phyloP scores from a whole-genome alignment of 2,329 filamentous ascomycete genomes.

The Coniochaeta sp. region DNA sequence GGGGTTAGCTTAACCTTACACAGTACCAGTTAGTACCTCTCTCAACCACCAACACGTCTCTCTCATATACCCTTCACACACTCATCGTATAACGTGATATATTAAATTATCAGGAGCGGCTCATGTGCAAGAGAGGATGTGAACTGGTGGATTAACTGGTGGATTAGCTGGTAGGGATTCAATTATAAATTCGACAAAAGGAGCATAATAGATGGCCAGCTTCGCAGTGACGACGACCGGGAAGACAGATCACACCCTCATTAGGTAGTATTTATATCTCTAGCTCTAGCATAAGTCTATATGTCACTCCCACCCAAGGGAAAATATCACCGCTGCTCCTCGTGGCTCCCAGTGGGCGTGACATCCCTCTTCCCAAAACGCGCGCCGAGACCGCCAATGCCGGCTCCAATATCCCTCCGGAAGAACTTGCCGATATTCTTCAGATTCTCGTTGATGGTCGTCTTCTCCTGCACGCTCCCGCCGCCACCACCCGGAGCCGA shows the following conservation, averaged over 20 bases:
- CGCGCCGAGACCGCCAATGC: constrained; percentile 69
- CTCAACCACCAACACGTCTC: neutral
- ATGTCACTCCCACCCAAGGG: neutral
- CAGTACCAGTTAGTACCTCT: too few species aligned
- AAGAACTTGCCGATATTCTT: constrained; percentile 98
- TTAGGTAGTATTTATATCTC: neutral
- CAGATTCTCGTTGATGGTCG: constrained; percentile 84
- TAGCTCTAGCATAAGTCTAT: neutral
- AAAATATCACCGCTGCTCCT: constrained; percentile 6
- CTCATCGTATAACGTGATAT: too few species aligned
- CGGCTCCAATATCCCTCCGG: constrained; percentile 75
- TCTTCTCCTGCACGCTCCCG: constrained; percentile 25
- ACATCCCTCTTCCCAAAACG: constrained; percentile 60
- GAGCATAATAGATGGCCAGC: too few species aligned
- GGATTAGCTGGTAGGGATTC: too few species aligned
- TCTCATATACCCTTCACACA: too few species aligned
- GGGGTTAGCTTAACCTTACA: neutral
- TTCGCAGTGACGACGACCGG: too few species aligned
- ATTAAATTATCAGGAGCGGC: too few species aligned
- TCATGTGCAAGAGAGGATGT: too few species aligned
- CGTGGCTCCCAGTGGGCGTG: constrained; percentile 22
- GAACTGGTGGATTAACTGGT: too few species aligned
- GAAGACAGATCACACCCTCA: too few species aligned
- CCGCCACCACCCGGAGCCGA: constrained; percentile 21
- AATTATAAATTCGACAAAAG: too few species aligned